Percentiles rank a stretch among this genome's conserved stretches.
These are phyloP conservation scores for Aegilops bicornis DNA, from an alignment of 176 grass and related monocot genomes.

Conservation along the genomic window DNA sequence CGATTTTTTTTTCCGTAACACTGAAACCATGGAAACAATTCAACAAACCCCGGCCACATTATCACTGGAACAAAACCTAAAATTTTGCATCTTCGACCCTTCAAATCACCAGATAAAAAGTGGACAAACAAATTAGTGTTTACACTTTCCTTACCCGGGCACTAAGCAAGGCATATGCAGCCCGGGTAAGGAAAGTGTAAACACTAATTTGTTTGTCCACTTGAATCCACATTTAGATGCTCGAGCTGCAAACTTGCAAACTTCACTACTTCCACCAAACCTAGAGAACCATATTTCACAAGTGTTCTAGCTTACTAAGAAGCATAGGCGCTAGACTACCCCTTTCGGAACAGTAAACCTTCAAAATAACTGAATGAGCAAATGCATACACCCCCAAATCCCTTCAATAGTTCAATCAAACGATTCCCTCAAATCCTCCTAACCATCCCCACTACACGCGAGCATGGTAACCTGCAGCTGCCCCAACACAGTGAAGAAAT, in stretches of 20 bases:
- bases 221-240: background rate
- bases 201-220: background rate
- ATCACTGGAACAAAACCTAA: background rate
- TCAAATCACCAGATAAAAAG: background rate
- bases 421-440: background rate
- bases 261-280: background rate
- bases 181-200: background rate
- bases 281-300: background rate
- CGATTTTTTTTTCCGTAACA: background rate
- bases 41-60: background rate
- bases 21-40: background rate
- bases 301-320: background rate
- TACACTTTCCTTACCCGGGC: background rate
- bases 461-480: background rate
- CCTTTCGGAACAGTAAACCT: background rate
- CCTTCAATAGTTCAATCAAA: conserved; percentile 10
- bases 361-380: background rate
- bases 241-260: background rate
- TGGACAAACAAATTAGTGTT: too few species aligned
- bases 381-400: background rate
- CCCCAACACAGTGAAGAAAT: background rate
- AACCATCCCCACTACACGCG: background rate
- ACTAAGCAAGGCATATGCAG: background rate
- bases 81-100: background rate
- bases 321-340: background rate